Conservation (phyloP, 2,329 filamentous ascomycete species). For the Aaosphaeria arxii region DNA sequence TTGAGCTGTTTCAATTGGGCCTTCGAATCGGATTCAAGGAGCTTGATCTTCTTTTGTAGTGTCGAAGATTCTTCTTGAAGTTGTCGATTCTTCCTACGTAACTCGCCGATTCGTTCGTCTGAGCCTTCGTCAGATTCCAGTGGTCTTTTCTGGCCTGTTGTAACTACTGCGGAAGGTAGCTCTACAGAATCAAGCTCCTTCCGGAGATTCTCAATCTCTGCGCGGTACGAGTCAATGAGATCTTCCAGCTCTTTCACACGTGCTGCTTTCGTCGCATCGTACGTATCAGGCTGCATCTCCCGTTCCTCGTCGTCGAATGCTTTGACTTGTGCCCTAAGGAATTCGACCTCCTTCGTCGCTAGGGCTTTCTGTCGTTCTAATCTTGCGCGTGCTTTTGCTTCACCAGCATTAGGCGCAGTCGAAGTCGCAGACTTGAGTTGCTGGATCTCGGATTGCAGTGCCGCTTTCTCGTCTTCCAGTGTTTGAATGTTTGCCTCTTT, state of each 20-base stretch:
- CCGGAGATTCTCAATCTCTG: conserved; percentile 72
- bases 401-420: conserved; percentile 42
- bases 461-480: conserved; percentile 67
- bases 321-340: conserved; percentile 87
- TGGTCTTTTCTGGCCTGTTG: conserved; percentile 60
- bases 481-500: conserved; percentile 72
- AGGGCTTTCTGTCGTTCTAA: conserved; percentile 83
- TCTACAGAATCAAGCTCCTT: conserved; percentile 70
- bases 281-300: conserved; percentile 76
- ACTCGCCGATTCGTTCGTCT: conserved; percentile 73
- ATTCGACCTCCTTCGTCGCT: conserved; percentile 89
- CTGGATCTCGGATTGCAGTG: conserved; percentile 67
- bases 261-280: conserved; percentile 70
- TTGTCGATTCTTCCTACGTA: conserved; percentile 83
- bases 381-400: conserved; percentile 67
- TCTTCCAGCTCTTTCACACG: conserved; percentile 79
- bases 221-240: conserved; percentile 83
- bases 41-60: conserved; percentile 65
- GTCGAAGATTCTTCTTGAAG: conserved; percentile 74
- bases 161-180: conserved; percentile 39
- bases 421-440: conserved; percentile 61
- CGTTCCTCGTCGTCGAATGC: conserved; percentile 82
- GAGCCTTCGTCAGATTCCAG: conserved; percentile 52
- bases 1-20: conserved; percentile 72
- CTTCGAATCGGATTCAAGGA: conserved; percentile 73